These are phyloP conservation scores for Umbelopsis sp. DNA, from an alignment of 192 early-diverging fungal species.

Conservation along the genomic window DNA sequence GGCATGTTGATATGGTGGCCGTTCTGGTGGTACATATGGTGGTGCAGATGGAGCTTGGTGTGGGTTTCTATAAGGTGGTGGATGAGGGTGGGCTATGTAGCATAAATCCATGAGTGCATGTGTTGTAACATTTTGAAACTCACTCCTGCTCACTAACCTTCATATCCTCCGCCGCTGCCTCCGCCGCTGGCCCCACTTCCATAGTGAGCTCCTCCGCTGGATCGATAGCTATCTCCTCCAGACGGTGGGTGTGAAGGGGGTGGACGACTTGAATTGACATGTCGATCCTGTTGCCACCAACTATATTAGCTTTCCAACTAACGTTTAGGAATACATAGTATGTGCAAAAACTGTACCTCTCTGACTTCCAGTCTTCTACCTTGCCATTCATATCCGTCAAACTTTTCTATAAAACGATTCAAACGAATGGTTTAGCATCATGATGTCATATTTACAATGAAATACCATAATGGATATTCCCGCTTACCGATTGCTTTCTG, in stretches of 20 bases:
- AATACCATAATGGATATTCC: not conserved
- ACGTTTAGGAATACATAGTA: too few relatives aligned
- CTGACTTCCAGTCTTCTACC: conserved; percentile 78
- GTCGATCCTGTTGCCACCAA: conserved; percentile 14
- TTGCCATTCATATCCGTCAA: conserved; percentile 79
- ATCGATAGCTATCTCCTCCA: not conserved
- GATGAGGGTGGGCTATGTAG: not conserved
- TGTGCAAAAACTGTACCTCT: too few relatives aligned
- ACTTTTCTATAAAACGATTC: conserved; percentile 59
- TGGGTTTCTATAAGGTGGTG: not conserved
- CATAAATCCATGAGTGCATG: not conserved
- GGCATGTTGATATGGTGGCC: not conserved
- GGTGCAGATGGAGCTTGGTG: not conserved
- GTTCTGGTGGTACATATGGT: conserved; percentile 4
- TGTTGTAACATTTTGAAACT: too few relatives aligned
- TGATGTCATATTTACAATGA: not conserved
- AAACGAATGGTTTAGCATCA: not conserved
- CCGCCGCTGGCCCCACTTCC: not conserved
- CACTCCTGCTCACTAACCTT: not conserved
- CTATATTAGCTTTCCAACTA: not conserved
- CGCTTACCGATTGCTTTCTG: conserved; percentile 70
- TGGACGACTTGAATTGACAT: not conserved
- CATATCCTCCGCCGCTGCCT: not conserved
- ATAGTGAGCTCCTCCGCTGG: not conserved
- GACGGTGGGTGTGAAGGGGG: conserved; percentile 2